phyloP scores from a whole-genome alignment of 345 rosid genomes.

The Acer campestre region DNA sequence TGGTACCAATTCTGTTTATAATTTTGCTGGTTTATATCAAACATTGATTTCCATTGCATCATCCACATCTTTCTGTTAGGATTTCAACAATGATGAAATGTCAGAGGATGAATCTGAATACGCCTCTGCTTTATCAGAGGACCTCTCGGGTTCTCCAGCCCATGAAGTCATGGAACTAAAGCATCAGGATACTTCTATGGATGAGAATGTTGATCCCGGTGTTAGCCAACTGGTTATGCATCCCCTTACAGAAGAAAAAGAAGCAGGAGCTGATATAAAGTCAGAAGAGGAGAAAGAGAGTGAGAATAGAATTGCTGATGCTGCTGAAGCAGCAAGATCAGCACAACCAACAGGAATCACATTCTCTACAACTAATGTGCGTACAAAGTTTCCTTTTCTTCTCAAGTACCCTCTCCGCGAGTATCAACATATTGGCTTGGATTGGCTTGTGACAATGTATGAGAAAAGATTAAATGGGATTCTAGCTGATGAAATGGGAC shows the following conservation, averaged over 20 bases:
- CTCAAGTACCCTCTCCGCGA: slow-evolving; percentile 96
- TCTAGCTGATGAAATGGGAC: slow-evolving; percentile 99
- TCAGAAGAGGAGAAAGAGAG: slow-evolving; percentile 48
- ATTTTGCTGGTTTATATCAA: not conserved
- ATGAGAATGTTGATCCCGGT: slow-evolving; percentile 42
- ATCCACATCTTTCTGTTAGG: slow-evolving; percentile 50
- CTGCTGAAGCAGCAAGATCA: slow-evolving; percentile 98
- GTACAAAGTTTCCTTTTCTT: slow-evolving; percentile 96
- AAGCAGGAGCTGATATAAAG: slow-evolving; percentile 35
- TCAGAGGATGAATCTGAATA: slow-evolving; percentile 76
- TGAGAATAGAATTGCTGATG: slow-evolving; percentile 87
- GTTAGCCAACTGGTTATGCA: slow-evolving; percentile 32
- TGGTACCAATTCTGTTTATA: slow-evolving; percentile 29
- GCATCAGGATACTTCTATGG: slow-evolving; percentile 42
- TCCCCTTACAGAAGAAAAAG: slow-evolving; percentile 42
- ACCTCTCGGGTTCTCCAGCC: slow-evolving; percentile 40
- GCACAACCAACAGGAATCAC: slow-evolving; percentile 99
- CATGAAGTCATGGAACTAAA: slow-evolving; percentile 34
- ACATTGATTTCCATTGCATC: slow-evolving; percentile 28
- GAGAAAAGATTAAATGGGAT: slow-evolving; percentile 98
- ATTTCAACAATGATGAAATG: slow-evolving; percentile 46
- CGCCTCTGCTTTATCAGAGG: slow-evolving; percentile 66
- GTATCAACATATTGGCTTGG: slow-evolving; percentile 98
- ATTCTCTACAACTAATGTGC: slow-evolving; percentile 90
- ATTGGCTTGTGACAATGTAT: slow-evolving; percentile 99